phyloP scores from a whole-genome alignment of 768 basidiomycete species.

The Mycena chlorophos region DNA sequence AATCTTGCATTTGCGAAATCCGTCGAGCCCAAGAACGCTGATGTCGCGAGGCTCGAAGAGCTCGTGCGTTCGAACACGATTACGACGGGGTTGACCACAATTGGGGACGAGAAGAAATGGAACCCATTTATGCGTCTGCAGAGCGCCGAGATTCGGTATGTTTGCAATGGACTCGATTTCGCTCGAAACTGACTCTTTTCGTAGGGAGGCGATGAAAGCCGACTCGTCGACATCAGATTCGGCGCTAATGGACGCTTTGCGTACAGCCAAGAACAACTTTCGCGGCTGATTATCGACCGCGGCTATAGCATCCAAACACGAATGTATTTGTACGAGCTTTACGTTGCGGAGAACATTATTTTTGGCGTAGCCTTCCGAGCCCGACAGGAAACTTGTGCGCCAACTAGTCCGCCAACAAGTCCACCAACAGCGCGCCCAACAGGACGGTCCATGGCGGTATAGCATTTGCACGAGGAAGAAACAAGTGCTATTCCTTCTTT shows the following conservation, averaged over 20 bases:
- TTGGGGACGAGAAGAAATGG: slow-evolving; percentile 92
- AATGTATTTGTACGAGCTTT: no score
- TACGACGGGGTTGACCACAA: slow-evolving; percentile 83
- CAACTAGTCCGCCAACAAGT: no score
- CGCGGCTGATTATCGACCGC: no score
- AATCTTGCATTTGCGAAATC: slow-evolving; percentile 70
- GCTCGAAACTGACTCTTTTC: slow-evolving; percentile 2
- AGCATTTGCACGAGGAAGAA: no score
- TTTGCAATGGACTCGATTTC: slow-evolving; percentile 9
- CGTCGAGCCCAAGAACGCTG: slow-evolving; percentile 61
- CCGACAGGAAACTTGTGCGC: no score
- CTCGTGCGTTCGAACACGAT: slow-evolving; percentile 58
- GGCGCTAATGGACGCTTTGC: slow-evolving; percentile 69
- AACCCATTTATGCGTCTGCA: slow-evolving; percentile 91
- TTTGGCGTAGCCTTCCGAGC: no score
- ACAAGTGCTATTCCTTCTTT: not conserved
- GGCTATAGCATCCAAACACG: no score
- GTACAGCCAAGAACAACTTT: slow-evolving; percentile 85
- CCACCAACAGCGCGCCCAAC: no score
- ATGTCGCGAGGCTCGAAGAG: slow-evolving; percentile 56
- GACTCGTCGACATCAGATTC: slow-evolving; percentile 45
- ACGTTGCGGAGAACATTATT: no score
- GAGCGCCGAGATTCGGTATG: slow-evolving; percentile 63
- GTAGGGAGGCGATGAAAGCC: slow-evolving; percentile 52
- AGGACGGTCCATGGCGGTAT: no score